Base-by-base conservation (phyloP, 164 flowering plant species). In the Vitis rupestris region DNA sequence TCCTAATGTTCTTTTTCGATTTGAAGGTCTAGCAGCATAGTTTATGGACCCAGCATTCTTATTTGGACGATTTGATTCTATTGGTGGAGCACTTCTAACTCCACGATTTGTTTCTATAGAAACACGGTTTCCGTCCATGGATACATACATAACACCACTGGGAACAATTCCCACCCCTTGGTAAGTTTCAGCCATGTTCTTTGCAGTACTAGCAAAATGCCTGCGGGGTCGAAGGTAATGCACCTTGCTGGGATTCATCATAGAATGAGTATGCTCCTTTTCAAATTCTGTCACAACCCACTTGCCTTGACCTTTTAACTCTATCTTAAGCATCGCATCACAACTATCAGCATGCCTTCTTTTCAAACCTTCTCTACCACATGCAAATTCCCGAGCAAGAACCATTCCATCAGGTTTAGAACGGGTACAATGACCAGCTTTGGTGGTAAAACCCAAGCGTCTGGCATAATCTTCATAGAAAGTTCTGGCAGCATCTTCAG, bases 391-490 rank as follows among this genome's bases (percentile, higher is more conserved):
- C 17, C 86, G 71, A 54, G 80, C 49, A 74, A 75, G 68, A 55
- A 75, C 60, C 49, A 70, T 51, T 17, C 81, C 85, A 62, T 84
- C 86, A 65, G 82, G 66, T 71, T 85, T 85, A 15, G 88, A 79
- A 53, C 79, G 86, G 59, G 74, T 76, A 58, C 53, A 52, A 23
- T 79, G 88, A 74, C 75, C 76, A 61, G 78, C 66, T 65, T 86
- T 87, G 51, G 82, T 75, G 67, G 79, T 82, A 74, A 92, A 92
- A 66, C 94, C 97, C 52, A 78, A 31, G 17, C 82, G 81, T 70
- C 86, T 80, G 0, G 94, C 90, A 78, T 90, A 92, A 56, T 80
- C 90, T 64, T 85, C 87, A 66, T 87, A 92, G 59, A 86, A 87
- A 13, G 73, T 67, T 71, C 80, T 85, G 10, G 90, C 95, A 66